Base-by-base conservation (phyloP, 2,329 filamentous ascomycete genomes). In the Blumeria hordei region DNA sequence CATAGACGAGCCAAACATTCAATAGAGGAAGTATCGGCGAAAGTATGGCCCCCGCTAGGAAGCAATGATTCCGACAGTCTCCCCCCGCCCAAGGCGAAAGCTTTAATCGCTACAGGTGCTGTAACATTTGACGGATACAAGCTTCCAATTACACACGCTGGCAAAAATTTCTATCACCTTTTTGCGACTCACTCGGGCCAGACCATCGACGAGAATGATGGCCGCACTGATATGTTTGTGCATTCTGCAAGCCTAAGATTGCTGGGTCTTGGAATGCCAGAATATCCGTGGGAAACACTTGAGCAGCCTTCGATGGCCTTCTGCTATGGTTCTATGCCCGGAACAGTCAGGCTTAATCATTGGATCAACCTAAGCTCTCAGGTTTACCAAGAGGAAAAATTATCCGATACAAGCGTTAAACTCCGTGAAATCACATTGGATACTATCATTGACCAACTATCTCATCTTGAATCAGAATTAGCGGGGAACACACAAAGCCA, bases 291-390 rank as follows among this genome's bases (percentile, higher is more conserved):
- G 83, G 76, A 82, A 58, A 81, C 82, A 1, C 70, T 87, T 32
- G 83, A 88, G 63, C 81, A 86, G 62, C 83, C 83, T 4, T 85
- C 80, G 64, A 78, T 80, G 66, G 73, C 78, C 0, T 84, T 83
- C 64, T 76, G 74, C 59, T 82, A 78, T 65, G 83, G 83, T 11
- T 69, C 70, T 53, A 71, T 76, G 21, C 77, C 81, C 0, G 83
- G 83, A 6, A 87, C 83, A 0, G 75, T 83, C 54, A 85, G 82
- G 0, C 68, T 88, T 53, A 85, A 83, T 60, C 76, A 80, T 58
- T 86, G 81, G 75, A 75, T 76, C 11, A 75, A 76, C 18, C 74
- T 52, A 11, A 49, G 47, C 16, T 41, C 77, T 1, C 64, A 70
- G 1, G 75, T 80, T 49, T 71, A 74, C 7, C 34, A 35, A 51